These are phyloP conservation scores for Insectozyma bohioensis DNA, from an alignment of 1,139 yeast species.

Conservation along the genomic window DNA sequence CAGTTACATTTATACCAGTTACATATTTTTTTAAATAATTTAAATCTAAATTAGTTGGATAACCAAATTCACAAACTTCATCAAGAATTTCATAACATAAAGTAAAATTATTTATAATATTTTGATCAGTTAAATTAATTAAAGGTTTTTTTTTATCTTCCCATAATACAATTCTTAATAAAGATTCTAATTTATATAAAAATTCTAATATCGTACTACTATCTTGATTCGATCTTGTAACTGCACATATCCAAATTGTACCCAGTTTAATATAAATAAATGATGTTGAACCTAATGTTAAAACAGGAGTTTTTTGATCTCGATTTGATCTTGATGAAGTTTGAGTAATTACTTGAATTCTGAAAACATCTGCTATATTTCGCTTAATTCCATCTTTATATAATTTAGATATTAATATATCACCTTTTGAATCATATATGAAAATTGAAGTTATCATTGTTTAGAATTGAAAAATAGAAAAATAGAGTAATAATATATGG, in stretches of 20 bases:
- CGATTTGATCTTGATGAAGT: conserved; percentile 15
- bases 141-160: conserved; percentile 10
- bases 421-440: conserved; percentile 78
- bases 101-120: conserved; percentile 53
- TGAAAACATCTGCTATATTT: conserved; percentile 83
- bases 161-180: conserved; percentile 30
- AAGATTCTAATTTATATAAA: conserved; percentile 57
- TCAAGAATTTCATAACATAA: conserved; percentile 75
- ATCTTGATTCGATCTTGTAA: conserved; percentile 84
- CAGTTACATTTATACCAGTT: conserved; percentile 14
- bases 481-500: too few species aligned
- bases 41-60: conserved; percentile 70
- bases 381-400: conserved; percentile 65
- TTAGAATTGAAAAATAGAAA: too few species aligned
- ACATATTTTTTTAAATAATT: conserved; percentile 30
- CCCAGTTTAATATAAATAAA: conserved; percentile 77
- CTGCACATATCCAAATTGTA: conserved; percentile 78
- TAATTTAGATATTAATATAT: conserved; percentile 75
- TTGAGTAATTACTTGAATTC: conserved; percentile 80
- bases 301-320: conserved; percentile 70
- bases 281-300: conserved; percentile 90
- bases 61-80: conserved; percentile 79
- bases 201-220: conserved; percentile 81
- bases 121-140: conserved; percentile 26
- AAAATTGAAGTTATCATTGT: conserved; percentile 78